A percentile compares a stretch with the other conserved stretches of the same genome.
phyloP scores from a whole-genome alignment of 768 basidiomycete genomes.

The Hirschioporus abietinus region DNA sequence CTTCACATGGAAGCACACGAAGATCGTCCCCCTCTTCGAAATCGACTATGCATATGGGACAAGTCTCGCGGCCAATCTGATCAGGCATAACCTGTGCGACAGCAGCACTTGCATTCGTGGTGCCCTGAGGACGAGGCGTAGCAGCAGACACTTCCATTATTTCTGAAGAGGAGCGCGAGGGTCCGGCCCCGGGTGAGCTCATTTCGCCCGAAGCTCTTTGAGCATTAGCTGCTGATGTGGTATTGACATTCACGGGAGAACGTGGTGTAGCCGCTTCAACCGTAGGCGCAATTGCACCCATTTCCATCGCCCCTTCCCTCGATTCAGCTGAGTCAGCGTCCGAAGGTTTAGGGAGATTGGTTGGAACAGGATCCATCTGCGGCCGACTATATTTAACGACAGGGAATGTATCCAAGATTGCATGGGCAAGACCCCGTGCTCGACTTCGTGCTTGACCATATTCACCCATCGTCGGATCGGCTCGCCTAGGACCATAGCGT shows the following conservation, averaged over 20 bases:
- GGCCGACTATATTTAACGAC: slow-evolving; percentile 73
- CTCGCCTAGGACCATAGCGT: slow-evolving; percentile 75
- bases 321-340: not conserved
- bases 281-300: slow-evolving; percentile 7
- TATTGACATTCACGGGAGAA: not conserved
- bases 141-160: not conserved
- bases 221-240: not conserved
- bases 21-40: slow-evolving; percentile 93
- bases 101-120: slow-evolving; percentile 21
- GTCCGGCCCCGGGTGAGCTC: slow-evolving; percentile 27
- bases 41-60: slow-evolving; percentile 92
- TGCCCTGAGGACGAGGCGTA: slow-evolving; percentile 7
- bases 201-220: not conserved
- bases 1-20: slow-evolving; percentile 86
- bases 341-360: slow-evolving; percentile 2
- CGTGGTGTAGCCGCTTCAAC: not conserved
- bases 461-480: slow-evolving; percentile 23
- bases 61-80: slow-evolving; percentile 76
- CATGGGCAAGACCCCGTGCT: slow-evolving; percentile 81
- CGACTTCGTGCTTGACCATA: slow-evolving; percentile 51
- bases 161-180: slow-evolving; percentile 22
- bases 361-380: slow-evolving; percentile 13
- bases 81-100: slow-evolving; percentile 44
- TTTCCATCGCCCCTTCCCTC: slow-evolving; percentile 4
- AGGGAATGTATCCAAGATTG: slow-evolving; percentile 95